Evolutionary conservation across 2,329 filamentous ascomycete genomes (phyloP).

Genomic region (Knoxdaviesia capensis): DNA sequence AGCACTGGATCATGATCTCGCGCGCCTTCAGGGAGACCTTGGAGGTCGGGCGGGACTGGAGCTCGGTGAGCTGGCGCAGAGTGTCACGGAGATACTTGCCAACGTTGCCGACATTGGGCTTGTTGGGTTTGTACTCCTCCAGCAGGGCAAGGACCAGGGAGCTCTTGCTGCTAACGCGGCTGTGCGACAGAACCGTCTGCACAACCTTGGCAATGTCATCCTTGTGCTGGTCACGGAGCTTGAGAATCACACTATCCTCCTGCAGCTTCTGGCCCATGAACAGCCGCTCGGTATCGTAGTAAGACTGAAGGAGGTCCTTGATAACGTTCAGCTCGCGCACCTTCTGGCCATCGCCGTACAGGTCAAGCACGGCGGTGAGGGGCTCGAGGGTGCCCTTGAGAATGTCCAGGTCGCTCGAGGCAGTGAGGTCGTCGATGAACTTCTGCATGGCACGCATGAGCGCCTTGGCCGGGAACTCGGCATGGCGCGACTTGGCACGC

Average conservation of each 20-base stretch:
- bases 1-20: slow-evolving; percentile 93
- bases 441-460: slow-evolving; percentile 67
- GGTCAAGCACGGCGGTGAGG: slow-evolving; percentile 54
- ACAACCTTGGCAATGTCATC: slow-evolving; percentile 75
- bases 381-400: slow-evolving; percentile 57
- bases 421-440: slow-evolving; percentile 75
- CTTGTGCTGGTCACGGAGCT: slow-evolving; percentile 89
- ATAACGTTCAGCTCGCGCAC: slow-evolving; percentile 75
- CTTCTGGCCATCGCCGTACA: slow-evolving; percentile 77
- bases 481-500: slow-evolving; percentile 52
- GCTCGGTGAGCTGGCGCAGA: slow-evolving; percentile 72
- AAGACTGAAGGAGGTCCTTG: slow-evolving; percentile 57
- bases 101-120: slow-evolving; percentile 72
- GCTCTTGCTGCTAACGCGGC: slow-evolving; percentile 82
- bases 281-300: slow-evolving; percentile 64
- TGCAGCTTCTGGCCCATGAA: slow-evolving; percentile 73
- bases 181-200: slow-evolving; percentile 81
- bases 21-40: slow-evolving; percentile 96
- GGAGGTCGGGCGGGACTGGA: slow-evolving; percentile 62
- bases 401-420: slow-evolving; percentile 49
- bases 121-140: slow-evolving; percentile 88
- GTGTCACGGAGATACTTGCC: slow-evolving; percentile 70
- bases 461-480: slow-evolving; percentile 83
- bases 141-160: slow-evolving; percentile 80
- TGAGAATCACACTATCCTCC: slow-evolving; percentile 85